Evolutionary conservation across 2,329 filamentous ascomycete species (phyloP).

Genomic region (Nigrospora sphaerica): DNA sequence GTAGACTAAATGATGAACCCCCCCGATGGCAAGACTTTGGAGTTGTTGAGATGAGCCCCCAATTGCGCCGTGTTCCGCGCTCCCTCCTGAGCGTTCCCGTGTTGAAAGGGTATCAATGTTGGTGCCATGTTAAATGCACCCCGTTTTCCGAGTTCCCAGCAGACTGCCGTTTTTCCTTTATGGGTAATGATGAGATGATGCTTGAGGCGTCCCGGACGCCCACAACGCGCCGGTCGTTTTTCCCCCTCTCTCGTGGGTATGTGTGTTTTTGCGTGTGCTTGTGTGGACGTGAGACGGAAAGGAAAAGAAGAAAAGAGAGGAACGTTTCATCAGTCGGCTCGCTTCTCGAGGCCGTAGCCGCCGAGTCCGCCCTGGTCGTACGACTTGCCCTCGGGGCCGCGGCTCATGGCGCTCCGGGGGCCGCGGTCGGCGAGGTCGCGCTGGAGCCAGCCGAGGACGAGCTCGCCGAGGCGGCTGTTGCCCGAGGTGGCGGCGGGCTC

Average conservation of each 20-base stretch:
- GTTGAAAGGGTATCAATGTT: conserved; percentile 2
- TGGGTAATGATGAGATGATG: too few relatives aligned
- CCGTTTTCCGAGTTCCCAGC: too few relatives aligned
- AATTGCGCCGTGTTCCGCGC: too few relatives aligned
- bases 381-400: conserved; percentile 56
- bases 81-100: not conserved
- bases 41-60: too few relatives aligned
- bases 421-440: conserved; percentile 74
- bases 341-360: conserved; percentile 50
- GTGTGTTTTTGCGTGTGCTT: not conserved
- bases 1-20: too few relatives aligned
- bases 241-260: too few relatives aligned
- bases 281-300: too few relatives aligned
- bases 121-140: not conserved
- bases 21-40: too few relatives aligned
- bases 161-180: too few relatives aligned
- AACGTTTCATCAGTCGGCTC: conserved; percentile 13
- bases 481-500: conserved; percentile 40
- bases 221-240: too few relatives aligned
- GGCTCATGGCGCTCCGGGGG: conserved; percentile 55
- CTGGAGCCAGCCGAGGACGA: conserved; percentile 83
- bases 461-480: conserved; percentile 77
- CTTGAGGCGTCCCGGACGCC: too few relatives aligned
- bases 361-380: conserved; percentile 48
- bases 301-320: too few relatives aligned